Evolutionary conservation across 257 asterid species (phyloP), one percentile per base, ranked within the genome.

Genomic region (Cruciata laevipes): DNA sequence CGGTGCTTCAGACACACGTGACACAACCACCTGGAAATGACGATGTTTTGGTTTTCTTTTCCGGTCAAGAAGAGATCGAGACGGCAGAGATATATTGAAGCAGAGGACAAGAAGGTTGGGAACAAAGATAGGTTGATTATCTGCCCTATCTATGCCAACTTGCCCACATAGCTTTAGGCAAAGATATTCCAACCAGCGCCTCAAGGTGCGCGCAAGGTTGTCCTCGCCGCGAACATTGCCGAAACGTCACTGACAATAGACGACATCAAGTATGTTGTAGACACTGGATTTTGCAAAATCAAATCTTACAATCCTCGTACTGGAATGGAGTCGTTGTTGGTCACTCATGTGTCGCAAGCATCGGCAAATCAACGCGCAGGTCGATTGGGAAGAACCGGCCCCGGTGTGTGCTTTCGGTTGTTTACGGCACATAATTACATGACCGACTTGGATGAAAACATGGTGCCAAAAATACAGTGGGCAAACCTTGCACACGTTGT

Each of bases 351-450:
- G 70, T 92, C 98, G 3, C 89, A 89, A 82, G 98, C 98, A 37
- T 92, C 98, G 33, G 95, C 98, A 17, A 85, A 87, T 72, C 98
- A 92, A 67, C 89, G 97, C 62, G 96, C 98, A 8, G 97, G 98
- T 74, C 87, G 97, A 69, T 92, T 97, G 70, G 98, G 98, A 66
- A 78, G 97, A 78, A 92, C 97, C 3, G 95, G 97, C 76, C 98
- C 98, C 4, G 98, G 98, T 56, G 79, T 87, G 72, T 92, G 98
- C 85, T 92, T 80, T 75, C 84, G 95, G 44, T 70, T 92, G 78
- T 92, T 84, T 75, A 89, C 98, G 7, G 87, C 86, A 9, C 82
- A 83, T 76, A 87, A 82, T 52, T 89, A 49, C 76, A 71, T 75
- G 65, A 77, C 84, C 63, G 97, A 89, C 73, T 80, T 92, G 65